Evolutionary conservation across 169 alveolate species (phyloP).

Genomic region (Eimeria mitis): DNA sequence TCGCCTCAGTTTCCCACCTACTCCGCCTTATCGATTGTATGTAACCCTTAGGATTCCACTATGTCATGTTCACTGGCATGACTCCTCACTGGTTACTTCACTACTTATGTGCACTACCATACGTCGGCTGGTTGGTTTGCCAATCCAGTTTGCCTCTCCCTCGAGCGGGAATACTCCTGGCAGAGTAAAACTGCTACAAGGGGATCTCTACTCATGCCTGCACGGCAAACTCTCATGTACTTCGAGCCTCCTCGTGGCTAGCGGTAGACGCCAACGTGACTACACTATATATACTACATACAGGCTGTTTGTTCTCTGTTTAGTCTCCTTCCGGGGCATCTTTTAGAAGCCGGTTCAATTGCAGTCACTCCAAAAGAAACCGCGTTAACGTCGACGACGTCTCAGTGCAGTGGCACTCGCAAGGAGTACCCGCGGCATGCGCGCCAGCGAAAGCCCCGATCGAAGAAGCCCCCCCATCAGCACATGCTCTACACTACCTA

Average conservation of each 20-base stretch:
- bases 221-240: background rate
- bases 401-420: background rate
- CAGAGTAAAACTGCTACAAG: background rate
- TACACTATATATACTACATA: background rate
- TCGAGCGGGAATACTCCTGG: background rate
- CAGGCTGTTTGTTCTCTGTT: background rate
- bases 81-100: background rate
- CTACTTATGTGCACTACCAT: background rate
- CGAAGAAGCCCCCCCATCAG: background rate
- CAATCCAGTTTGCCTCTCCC: too few relatives aligned
- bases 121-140: background rate
- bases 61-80: background rate
- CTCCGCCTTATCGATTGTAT: background rate
- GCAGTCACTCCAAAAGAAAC: conserved; percentile 1
- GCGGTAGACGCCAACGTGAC: background rate
- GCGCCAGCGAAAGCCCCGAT: background rate
- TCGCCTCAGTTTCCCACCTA: background rate
- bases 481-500: conserved; percentile 15
- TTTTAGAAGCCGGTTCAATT: background rate
- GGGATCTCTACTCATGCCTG: background rate
- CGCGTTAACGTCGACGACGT: background rate
- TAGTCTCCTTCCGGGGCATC: background rate
- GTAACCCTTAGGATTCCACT: background rate
- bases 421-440: background rate
- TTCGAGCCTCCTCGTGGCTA: background rate